Percentiles rank a stretch among this genome's conserved stretches.
Evolutionary conservation across 257 asterid species (phyloP).

Genomic region (Lithospermum erythrorhizon): DNA sequence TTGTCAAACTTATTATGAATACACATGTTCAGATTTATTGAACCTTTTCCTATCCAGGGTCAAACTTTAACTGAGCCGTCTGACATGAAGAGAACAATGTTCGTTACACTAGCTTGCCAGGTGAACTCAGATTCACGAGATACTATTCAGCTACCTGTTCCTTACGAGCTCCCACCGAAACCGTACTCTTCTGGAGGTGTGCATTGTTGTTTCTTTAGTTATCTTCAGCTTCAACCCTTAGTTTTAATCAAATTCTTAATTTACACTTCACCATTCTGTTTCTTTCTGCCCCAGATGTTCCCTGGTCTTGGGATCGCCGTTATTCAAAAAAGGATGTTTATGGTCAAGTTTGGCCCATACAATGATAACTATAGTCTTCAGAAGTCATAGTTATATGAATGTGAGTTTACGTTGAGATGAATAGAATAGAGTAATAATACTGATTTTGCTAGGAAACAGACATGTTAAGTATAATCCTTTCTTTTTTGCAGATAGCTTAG

Average conservation of each 20-base stretch:
- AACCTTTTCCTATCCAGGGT: constrained; percentile 22
- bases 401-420: neutral
- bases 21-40: neutral
- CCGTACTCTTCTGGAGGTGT: constrained; percentile 63
- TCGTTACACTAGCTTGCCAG: constrained; percentile 63
- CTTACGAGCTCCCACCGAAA: constrained; percentile 85
- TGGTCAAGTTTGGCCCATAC: constrained; percentile 83
- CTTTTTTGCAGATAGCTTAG: too few relatives aligned
- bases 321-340: constrained; percentile 72
- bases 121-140: constrained; percentile 33
- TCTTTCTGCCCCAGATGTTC: constrained; percentile 45
- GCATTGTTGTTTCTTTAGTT: constrained; percentile 2
- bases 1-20: too few relatives aligned
- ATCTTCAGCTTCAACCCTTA: neutral
- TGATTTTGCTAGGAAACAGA: too few relatives aligned
- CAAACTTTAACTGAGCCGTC: constrained; percentile 13
- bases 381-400: constrained; percentile 23
- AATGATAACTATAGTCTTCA: constrained; percentile 46
- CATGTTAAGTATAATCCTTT: too few relatives aligned
- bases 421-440: too few relatives aligned
- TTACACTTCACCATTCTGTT: neutral
- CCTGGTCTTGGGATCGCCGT: constrained; percentile 96
- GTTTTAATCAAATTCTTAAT: neutral
- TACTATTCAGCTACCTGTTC: constrained; percentile 60
- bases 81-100: constrained; percentile 36